phyloP scores from a whole-genome alignment of 768 basidiomycete species.

The Calocybe gangraenosa region DNA sequence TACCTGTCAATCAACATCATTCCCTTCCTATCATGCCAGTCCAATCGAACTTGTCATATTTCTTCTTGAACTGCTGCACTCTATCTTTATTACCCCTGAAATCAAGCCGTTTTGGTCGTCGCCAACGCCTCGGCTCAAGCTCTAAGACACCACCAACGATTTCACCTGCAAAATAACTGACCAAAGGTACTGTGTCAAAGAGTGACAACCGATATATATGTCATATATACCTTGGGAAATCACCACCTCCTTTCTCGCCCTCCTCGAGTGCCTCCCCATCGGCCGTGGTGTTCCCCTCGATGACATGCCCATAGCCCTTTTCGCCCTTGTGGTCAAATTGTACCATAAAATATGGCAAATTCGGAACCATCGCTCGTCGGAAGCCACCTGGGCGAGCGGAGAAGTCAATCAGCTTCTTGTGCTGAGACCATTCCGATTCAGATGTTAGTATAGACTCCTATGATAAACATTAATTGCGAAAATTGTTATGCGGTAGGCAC shows the following conservation, averaged over 20 bases:
- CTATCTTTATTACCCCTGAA: constrained; percentile 65
- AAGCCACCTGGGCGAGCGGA: constrained; percentile 88
- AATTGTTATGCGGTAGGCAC: constrained; percentile 2
- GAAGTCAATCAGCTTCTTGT: constrained; percentile 97
- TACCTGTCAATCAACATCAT: constrained; percentile 9
- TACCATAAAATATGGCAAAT: constrained; percentile 98
- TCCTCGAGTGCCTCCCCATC: constrained; percentile 51
- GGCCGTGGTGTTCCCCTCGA: constrained; percentile 75
- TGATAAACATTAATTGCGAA: not conserved
- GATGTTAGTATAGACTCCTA: constrained; percentile 93
- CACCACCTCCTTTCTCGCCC: constrained; percentile 86
- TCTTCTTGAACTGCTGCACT: constrained; percentile 62
- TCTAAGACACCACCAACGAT: constrained; percentile 92
- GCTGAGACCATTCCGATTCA: constrained; percentile 97
- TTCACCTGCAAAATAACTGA: constrained; percentile 90
- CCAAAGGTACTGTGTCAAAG: not conserved
- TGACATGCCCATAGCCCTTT: constrained; percentile 97
- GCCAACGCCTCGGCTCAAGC: constrained; percentile 82
- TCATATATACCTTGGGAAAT: constrained; percentile 73
- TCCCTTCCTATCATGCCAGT: constrained; percentile 60
- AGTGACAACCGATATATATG: constrained; percentile 10
- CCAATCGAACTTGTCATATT: constrained; percentile 81
- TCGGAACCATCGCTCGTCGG: constrained; percentile 91
- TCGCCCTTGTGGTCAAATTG: constrained; percentile 98
- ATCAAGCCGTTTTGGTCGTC: constrained; percentile 74